Base-by-base conservation (phyloP, 1,139 yeast species). In the Casaregolazyma lundiana region DNA sequence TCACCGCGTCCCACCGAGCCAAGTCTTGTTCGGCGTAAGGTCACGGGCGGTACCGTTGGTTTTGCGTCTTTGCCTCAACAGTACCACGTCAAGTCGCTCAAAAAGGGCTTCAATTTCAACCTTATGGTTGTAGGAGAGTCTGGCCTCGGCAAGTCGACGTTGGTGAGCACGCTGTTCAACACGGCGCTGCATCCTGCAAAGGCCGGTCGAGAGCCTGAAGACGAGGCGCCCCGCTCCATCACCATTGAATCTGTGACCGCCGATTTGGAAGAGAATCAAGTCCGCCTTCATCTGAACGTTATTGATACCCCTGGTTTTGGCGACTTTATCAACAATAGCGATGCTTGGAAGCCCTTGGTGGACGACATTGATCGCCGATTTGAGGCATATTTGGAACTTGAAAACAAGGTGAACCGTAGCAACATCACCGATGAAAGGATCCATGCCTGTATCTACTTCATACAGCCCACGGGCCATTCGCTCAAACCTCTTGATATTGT, bases 61-160 rank as follows among this genome's bases (percentile, higher is more conserved):
- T 92, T 94, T 69, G 96, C 97, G 58, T 94, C 90, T 69, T 76
- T 94, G 62, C 99, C 99, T 50, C 92, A 90, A 66, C 99, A 94
- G 73, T 92, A 97, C 97, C 97, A 92, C 70, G 81, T 96, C 69
- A 89, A 87, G 68, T 84, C 95, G 4, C 82, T 90, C 55, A 84
- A 92, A 69, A 80, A 92, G 65, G 99, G 98, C n/a, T 94, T 92
- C 75, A 78, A 75, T 60, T 79, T 94, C 66, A 94, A 92, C 65
- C 66, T 92, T 53, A 78, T 92, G 80, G 89, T 88, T 48, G 95
- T 65, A 30, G 72, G 74, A 29, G 96, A 88, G 69, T 75, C 84
- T 53, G 97, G 98, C 2, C 76, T 92, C 54, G 99, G 99, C 58
- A 94, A 94, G 70, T 75, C 95, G 34, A 94, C 99, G 21, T 76